These are phyloP conservation scores for Blakeslea trispora DNA, from an alignment of 371 early-diverging fungal genomes.

Conservation along the genomic window DNA sequence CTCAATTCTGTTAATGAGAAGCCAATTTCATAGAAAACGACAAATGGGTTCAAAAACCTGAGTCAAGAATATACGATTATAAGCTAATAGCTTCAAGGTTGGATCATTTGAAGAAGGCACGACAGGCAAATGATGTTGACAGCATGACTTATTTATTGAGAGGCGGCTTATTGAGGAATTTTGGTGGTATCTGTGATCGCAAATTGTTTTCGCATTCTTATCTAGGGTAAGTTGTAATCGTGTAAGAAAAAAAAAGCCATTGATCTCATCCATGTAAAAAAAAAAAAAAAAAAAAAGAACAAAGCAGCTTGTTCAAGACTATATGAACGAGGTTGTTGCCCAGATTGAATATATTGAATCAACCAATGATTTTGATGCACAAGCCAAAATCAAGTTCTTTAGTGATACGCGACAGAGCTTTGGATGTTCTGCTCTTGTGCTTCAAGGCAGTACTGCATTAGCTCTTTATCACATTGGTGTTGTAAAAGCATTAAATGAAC, in stretches of 20 bases:
- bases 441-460: conserved; percentile 70
- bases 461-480: conserved; percentile 77
- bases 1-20: no score
- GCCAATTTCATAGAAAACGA: conserved; percentile 52
- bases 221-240: conserved; percentile 52
- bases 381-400: conserved; percentile 68
- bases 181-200: conserved; percentile 73
- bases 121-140: conserved; percentile 54
- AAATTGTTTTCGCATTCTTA: conserved; percentile 60
- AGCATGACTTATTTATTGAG: conserved; percentile 66
- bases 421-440: conserved; percentile 70
- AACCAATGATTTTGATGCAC: conserved; percentile 48
- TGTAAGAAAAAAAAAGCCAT: no score
- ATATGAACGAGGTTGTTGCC: conserved; percentile 63
- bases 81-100: conserved; percentile 60
- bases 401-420: conserved; percentile 67
- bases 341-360: conserved; percentile 63
- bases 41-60: conserved; percentile 56
- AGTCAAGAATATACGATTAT: conserved; percentile 67
- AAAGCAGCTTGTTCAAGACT: conserved; percentile 71
- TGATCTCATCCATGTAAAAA: no score
- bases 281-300: conserved; percentile 58
- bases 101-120: conserved; percentile 53
- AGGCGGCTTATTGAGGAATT: conserved; percentile 66
- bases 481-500: conserved; percentile 68